A percentile compares a stretch with the other conserved stretches of the same genome.
Conservation (phyloP, 495 filamentous ascomycete genomes). For the Lindgomyces ingoldianus region DNA sequence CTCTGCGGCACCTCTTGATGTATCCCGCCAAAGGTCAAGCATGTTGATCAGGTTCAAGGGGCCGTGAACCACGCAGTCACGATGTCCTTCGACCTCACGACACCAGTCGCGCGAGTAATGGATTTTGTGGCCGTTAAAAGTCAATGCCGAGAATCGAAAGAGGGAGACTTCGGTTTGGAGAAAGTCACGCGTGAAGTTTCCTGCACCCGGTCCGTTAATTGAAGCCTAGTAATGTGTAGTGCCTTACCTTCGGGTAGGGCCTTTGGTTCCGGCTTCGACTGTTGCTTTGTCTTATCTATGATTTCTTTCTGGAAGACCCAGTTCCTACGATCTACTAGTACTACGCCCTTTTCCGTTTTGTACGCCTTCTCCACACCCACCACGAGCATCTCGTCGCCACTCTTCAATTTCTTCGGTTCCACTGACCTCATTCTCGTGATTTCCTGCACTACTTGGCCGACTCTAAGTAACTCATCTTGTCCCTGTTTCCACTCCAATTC, state of each 20-base stretch:
- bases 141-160: slow-evolving; percentile 72
- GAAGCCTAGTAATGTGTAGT: no score
- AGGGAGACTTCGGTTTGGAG: slow-evolving; percentile 58
- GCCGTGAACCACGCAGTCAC: slow-evolving; percentile 62
- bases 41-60: slow-evolving; percentile 66
- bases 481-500: slow-evolving; percentile 54
- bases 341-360: slow-evolving; percentile 53
- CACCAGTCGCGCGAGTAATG: slow-evolving; percentile 66
- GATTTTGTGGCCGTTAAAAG: slow-evolving; percentile 73
- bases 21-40: slow-evolving; percentile 65
- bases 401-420: slow-evolving; percentile 53
- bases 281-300: slow-evolving; percentile 29
- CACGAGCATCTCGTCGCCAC: slow-evolving; percentile 65
- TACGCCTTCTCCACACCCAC: slow-evolving; percentile 65
- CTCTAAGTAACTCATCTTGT: slow-evolving; percentile 47
- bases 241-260: slow-evolving; percentile 34
- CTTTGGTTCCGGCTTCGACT: slow-evolving; percentile 30
- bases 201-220: no score
- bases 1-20: slow-evolving; percentile 8
- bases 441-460: slow-evolving; percentile 59
- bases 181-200: slow-evolving; percentile 47
- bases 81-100: slow-evolving; percentile 60
- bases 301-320: slow-evolving; percentile 59
- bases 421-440: slow-evolving; percentile 56
- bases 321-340: slow-evolving; percentile 59